Conservation (phyloP, 2,329 filamentous ascomycete species). For the Hypocrella siamensis region DNA sequence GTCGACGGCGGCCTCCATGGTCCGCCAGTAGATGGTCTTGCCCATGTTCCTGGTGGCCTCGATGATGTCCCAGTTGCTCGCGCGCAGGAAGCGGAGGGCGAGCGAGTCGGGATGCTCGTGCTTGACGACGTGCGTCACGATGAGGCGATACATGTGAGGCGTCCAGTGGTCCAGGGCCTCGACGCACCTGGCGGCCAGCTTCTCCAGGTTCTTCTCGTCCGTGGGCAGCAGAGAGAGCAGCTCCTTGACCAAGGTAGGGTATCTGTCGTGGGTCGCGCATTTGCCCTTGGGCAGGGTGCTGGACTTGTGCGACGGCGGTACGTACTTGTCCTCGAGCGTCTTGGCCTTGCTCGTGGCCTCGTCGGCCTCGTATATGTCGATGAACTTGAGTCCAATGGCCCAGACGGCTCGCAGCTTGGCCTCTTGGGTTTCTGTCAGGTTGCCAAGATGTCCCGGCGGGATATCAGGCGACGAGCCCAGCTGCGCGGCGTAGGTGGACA, state of each 20-base stretch:
- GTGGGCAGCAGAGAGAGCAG: conserved; percentile 20
- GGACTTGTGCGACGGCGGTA: conserved; percentile 13
- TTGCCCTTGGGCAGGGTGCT: conserved; percentile 47
- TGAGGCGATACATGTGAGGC: conserved; percentile 56
- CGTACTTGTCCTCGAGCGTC: conserved; percentile 16
- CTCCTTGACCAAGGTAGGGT: conserved; percentile 13
- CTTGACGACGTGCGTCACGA: conserved; percentile 82
- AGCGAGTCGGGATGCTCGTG: conserved; percentile 77
- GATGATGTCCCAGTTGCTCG: conserved; percentile 78
- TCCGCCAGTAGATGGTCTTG: conserved; percentile 76
- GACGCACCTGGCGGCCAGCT: conserved; percentile 65
- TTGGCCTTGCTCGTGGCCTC: conserved; percentile 9
- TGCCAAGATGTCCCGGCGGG: conserved; percentile 28
- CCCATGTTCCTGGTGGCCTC: conserved; percentile 80
- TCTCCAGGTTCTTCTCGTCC: conserved; percentile 68
- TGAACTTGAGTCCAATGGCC: conserved; percentile 55
- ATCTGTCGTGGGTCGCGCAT: conserved; percentile 38
- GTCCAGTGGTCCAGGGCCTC: conserved; percentile 57
- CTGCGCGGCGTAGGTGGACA: no score
- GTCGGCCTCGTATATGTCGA: conserved; percentile 32
- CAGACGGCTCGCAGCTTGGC: conserved; percentile 72
- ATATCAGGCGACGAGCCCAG: no score
- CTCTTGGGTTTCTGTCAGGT: conserved; percentile 67
- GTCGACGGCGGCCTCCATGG: conserved; percentile 65
- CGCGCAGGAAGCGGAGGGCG: conserved; percentile 60